Evolutionary conservation across 768 basidiomycete species (phyloP), one percentile per base, ranked within the genome.

Genomic region (Auricularia auricula-judae): DNA sequence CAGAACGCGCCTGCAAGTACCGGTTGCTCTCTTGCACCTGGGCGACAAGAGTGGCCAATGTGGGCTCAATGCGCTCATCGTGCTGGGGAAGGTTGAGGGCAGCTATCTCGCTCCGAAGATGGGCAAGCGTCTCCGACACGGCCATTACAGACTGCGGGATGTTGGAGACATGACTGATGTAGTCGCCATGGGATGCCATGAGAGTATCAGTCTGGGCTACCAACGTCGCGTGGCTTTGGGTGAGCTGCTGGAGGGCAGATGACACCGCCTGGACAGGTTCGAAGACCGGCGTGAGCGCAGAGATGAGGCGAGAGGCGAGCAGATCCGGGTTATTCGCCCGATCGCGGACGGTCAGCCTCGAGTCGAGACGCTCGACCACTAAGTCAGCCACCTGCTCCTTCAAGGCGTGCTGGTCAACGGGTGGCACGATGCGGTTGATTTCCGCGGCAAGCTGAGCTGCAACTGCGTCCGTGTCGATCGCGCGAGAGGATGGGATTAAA

Each of bases 371-470:
- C 71, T 91, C 91, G 7, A 93, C 88, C 1, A 93, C 91, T 35
- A 93, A 82, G 71, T 92, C 91, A 2, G 91, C 88, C 0, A 93
- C 90, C 70, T 91, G 89, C 70, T 93, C 91, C 77, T 91, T 91
- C 72, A 93, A 89, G 72, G 89, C 88, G 68, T 91, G 89, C 0
- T 89, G 84, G 70, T 93, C 91, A 29, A 93, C 82, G 0, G 87
- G 88, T 0, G 84, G 86, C 65, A 89, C 86, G 34, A 85, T 82
- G 29, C 82, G 81, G 62, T 86, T 83, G 51, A 93, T 81, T 73
- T 92, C 91, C 1, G 82, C 75, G 3, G 83, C 83, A 61, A 93
- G 76, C 66, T 88, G 79, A 33, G 79, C 72, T 7, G 83, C 79
- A 61, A 92, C 74, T 2, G 79, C 77, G 60, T 84, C 81, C 1